Percentiles rank a stretch among this genome's conserved stretches.
Evolutionary conservation across 1,284 basidiomycete species (phyloP).

Genomic region (Naganishia sp.): DNA sequence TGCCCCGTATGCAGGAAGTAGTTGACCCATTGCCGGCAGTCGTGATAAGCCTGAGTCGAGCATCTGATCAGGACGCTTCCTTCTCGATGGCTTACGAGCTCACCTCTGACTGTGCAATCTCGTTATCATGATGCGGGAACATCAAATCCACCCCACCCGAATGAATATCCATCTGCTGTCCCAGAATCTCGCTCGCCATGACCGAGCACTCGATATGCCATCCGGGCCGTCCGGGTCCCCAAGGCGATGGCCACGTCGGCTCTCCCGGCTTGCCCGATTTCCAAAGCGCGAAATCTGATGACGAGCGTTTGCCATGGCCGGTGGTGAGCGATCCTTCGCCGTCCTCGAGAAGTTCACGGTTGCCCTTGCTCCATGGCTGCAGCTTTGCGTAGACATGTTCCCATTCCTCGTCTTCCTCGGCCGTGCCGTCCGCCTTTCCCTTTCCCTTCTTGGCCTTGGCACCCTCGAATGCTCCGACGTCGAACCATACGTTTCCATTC

Average conservation of each 20-base stretch:
- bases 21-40: slow-evolving; percentile 93
- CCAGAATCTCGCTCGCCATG: slow-evolving; percentile 93
- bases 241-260: slow-evolving; percentile 93
- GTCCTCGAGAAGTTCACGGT: slow-evolving; percentile 84
- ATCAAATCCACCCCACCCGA: slow-evolving; percentile 95
- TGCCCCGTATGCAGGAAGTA: slow-evolving; percentile 99
- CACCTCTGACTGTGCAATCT: slow-evolving; percentile 95
- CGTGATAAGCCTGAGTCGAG: slow-evolving; percentile 75
- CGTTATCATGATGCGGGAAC: slow-evolving; percentile 99
- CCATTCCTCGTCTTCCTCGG: slow-evolving; percentile 47
- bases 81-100: slow-evolving; percentile 25
- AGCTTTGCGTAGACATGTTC: slow-evolving; percentile 89
- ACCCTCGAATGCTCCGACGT: slow-evolving; percentile 83
- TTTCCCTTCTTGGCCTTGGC: slow-evolving; percentile 55
- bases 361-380: slow-evolving; percentile 93
- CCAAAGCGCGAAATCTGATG: slow-evolving; percentile 93
- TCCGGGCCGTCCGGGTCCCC: slow-evolving; percentile 95
- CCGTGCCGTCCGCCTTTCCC: slow-evolving; percentile 36
- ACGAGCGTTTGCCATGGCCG: slow-evolving; percentile 62
- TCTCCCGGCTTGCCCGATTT: slow-evolving; percentile 98
- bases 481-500: slow-evolving; percentile 92
- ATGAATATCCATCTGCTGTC: slow-evolving; percentile 94
- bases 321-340: slow-evolving; percentile 81
- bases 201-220: slow-evolving; percentile 99
- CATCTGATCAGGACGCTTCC: neutral